phyloP scores from a whole-genome alignment of 164 flowering plant genomes.

The Protea cynaroides region DNA sequence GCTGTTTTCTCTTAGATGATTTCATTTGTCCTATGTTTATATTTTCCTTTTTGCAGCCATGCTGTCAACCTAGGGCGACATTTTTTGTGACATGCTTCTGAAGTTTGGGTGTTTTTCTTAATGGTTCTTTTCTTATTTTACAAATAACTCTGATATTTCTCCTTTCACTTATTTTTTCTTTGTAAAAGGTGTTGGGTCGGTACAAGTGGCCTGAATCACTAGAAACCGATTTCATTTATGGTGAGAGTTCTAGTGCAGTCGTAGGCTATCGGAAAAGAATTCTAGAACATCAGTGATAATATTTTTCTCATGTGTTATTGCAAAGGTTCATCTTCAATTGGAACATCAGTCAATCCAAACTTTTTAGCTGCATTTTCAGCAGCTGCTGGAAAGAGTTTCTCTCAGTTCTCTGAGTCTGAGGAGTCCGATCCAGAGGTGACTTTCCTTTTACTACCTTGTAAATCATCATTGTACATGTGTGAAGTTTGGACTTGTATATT shows the following conservation, averaged over 20 bases:
- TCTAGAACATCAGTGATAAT: not conserved
- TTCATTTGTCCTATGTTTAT: not conserved
- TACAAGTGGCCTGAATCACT: conserved; percentile 75
- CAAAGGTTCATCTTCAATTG: conserved; percentile 81
- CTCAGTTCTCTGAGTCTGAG: conserved; percentile 52
- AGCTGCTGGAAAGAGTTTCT: conserved; percentile 70
- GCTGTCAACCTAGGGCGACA: not conserved
- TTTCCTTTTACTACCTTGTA: not conserved
- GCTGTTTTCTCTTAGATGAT: not conserved
- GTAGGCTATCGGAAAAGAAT: not conserved
- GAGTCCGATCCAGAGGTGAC: conserved; percentile 96
- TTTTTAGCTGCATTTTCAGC: conserved; percentile 88
- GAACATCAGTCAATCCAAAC: conserved; percentile 59
- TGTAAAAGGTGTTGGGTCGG: conserved; percentile 45
- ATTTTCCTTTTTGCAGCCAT: not conserved
- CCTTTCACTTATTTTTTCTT: conserved; percentile 2
- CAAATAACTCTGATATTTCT: too few relatives aligned
- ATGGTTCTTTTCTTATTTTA: not conserved
- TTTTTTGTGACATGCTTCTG: not conserved
- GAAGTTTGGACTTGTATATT: not conserved
- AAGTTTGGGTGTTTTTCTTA: too few relatives aligned
- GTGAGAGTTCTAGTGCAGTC: conserved; percentile 29
- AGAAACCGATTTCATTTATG: conserved; percentile 73
- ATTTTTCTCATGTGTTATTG: conserved; percentile 1
- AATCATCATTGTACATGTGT: not conserved